Percentiles rank a stretch among this genome's conserved stretches.
These are phyloP conservation scores for Heliamphora exappendiculata DNA, from an alignment of 148 eudicot species.

Conservation along the genomic window DNA sequence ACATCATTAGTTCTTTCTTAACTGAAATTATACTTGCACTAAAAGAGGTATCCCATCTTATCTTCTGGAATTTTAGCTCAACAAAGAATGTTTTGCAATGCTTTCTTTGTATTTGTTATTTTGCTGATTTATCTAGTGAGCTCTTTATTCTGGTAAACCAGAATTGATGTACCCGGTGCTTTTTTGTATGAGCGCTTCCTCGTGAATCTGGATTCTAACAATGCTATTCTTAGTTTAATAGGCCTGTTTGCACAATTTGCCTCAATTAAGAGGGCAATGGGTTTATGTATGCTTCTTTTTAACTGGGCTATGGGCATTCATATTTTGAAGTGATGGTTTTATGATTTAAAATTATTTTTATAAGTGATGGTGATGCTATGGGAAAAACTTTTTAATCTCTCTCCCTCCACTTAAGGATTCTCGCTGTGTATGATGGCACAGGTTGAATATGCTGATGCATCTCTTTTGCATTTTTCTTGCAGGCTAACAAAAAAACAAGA, in stretches of 20 bases:
- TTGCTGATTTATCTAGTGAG: neutral
- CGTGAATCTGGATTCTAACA: neutral
- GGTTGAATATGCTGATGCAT: constrained; percentile 1
- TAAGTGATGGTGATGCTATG: neutral
- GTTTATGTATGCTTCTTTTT: neutral
- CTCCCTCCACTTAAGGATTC: neutral
- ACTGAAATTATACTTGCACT: constrained; percentile 88
- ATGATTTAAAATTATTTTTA: neutral
- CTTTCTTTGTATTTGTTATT: neutral
- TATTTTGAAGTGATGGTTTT: neutral
- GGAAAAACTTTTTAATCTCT: neutral
- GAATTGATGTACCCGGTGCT: neutral
- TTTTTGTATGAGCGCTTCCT: neutral
- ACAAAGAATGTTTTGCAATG: neutral
- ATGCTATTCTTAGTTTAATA: neutral
- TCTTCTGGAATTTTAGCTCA: neutral
- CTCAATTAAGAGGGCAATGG: neutral
- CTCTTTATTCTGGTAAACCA: neutral
- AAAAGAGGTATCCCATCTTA: constrained; percentile 62
- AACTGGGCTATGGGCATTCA: neutral
- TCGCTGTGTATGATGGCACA: neutral
- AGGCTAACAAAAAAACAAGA: constrained; percentile 90
- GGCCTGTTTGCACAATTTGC: neutral
- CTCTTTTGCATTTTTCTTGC: constrained; percentile 14
- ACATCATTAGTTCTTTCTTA: constrained; percentile 52